Conservation (phyloP, 768 basidiomycete species). For the Lentinula sp. region DNA sequence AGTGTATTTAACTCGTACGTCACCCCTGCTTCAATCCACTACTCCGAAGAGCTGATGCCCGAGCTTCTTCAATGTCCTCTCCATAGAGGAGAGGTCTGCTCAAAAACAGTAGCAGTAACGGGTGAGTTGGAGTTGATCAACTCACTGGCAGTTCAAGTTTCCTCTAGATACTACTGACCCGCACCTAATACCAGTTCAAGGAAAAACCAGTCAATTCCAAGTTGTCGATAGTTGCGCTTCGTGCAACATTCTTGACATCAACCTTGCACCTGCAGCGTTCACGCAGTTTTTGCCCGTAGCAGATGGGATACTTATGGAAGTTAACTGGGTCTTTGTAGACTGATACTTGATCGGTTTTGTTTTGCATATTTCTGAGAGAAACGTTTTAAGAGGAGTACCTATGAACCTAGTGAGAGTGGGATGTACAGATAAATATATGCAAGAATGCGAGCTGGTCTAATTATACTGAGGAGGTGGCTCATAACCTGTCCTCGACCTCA, state of each 20-base stretch:
- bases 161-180: neutral
- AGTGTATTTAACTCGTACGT: neutral
- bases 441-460: neutral
- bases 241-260: neutral
- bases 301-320: neutral
- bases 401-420: neutral
- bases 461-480: conserved; percentile 10
- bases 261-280: neutral
- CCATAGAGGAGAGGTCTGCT: neutral
- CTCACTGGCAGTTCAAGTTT: neutral
- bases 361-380: no score
- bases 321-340: neutral
- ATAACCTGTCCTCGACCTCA: conserved; percentile 7
- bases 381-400: no score
- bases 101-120: neutral
- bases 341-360: neutral
- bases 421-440: neutral
- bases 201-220: neutral
- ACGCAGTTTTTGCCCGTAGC: neutral
- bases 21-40: neutral
- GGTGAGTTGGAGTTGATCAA: neutral
- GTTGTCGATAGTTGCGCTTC: neutral
- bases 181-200: neutral
- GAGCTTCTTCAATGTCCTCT: neutral
- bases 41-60: neutral